Evolutionary conservation across 192 early-diverging fungal species (phyloP), one percentile per base, ranked within the genome.

Genomic region (Rhizophlyctis rosea): DNA sequence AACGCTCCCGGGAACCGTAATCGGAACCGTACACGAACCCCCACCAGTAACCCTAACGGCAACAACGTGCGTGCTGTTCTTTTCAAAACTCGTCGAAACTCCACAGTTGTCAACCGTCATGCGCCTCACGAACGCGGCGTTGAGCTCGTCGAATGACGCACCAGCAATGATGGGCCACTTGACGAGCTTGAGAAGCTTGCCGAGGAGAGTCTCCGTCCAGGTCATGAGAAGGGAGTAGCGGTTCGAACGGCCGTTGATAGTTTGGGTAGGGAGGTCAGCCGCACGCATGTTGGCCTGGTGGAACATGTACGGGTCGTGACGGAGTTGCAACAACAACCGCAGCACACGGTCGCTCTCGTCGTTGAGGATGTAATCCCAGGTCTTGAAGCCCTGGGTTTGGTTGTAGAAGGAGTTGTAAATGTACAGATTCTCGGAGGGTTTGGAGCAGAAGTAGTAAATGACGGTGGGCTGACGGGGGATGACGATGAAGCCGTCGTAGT

Each of bases 401-500:
- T 34, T 30, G 39, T 67, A 68, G 55, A 69, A 61, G 44, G 34
- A 44, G 47, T 72, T 75, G 67, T 72, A 72, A 47, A 72, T 23
- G 28, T 36, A 24, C n/a, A 52, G 33, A 39, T 75, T 63, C 50
- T 64, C 35, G 2, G 18, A 36, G 3, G 36, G 59, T 3, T 25
- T 50, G 47, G 23, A 50, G 47, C 59, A 76, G 51, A 53, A 54
- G 71, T 65, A 77, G 39, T 77, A 77, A 28, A 77, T 61, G 27
- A 81, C 53, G 13, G 57, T 53, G 14, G 72, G 53, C 23, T 48
- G 63, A 24, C 76, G 72, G 7, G 76, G 76, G 24, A 77, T 69
- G 30, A 80, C 61, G 14, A 50, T 76, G 57, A 56, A 75, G 7
- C 76, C 76, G 21, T 32, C 73, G 47, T 72, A 81, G 59, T 80